phyloP scores from a whole-genome alignment of 306 rosid species.

The Ochetophila trinervis region DNA sequence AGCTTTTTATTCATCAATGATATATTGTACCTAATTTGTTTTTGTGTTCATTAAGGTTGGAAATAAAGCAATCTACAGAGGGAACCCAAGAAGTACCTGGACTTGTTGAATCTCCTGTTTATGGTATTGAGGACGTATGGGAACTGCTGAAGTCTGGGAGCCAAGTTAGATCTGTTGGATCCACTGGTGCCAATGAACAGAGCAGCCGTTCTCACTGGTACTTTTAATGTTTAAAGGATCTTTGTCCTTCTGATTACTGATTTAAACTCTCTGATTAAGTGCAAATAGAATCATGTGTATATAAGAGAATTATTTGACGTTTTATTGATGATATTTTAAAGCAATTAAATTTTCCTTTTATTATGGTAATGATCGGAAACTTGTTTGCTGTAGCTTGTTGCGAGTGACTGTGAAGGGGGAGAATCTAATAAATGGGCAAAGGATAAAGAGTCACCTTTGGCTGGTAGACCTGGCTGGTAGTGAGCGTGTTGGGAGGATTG shows the following conservation, averaged over 20 bases:
- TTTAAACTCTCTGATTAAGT: not conserved
- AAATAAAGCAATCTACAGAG: conserved; percentile 88
- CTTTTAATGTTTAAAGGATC: conserved; percentile 5
- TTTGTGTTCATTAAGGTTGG: conserved; percentile 55
- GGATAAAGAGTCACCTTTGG: conserved; percentile 90
- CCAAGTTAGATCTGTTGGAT: conserved; percentile 84
- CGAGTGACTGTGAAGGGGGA: conserved; percentile 80
- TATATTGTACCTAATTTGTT: not conserved
- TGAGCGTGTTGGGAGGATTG: conserved; percentile 95
- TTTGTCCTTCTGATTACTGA: not conserved
- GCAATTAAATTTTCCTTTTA: not conserved
- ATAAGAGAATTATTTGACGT: not conserved
- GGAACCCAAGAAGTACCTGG: conserved; percentile 99
- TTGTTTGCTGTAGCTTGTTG: conserved; percentile 62
- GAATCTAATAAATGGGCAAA: conserved; percentile 71
- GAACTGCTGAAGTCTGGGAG: conserved; percentile 79
- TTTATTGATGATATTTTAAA: no score
- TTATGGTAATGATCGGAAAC: conserved; percentile 21
- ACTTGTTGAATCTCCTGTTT: conserved; percentile 72
- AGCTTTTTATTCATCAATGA: no score
- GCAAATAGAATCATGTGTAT: not conserved
- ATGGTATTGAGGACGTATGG: conserved; percentile 74
- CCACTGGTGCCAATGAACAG: conserved; percentile 86
- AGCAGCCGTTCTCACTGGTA: conserved; percentile 99
- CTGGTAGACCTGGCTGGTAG: conserved; percentile 98